A percentile compares a stretch with the other conserved stretches of the same genome.
Evolutionary conservation across 176 grass and related monocot species (phyloP).

Genomic region (Zizania latifolia): DNA sequence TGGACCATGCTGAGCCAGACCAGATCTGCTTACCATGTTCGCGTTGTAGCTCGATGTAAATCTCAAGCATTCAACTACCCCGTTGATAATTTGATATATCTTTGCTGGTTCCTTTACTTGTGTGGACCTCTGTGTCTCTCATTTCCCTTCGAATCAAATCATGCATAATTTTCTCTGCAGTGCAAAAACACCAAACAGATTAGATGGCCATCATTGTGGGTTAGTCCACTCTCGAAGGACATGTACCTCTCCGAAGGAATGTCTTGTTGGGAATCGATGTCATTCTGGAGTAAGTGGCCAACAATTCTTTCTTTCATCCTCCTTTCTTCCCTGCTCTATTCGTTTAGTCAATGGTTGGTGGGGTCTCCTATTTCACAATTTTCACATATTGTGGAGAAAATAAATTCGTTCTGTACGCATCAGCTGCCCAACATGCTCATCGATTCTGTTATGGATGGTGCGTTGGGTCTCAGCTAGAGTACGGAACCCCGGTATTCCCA

Average conservation of each 20-base stretch:
- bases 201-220: too few species aligned
- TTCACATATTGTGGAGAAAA: background rate
- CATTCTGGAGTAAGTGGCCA: background rate
- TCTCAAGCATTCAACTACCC: constrained; percentile 7
- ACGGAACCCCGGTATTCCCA: background rate
- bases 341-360: constrained; percentile 25
- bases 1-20: background rate
- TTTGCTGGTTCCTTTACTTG: background rate
- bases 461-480: background rate
- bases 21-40: background rate
- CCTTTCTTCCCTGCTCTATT: background rate
- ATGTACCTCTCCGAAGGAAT: constrained; percentile 11
- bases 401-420: background rate
- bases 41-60: background rate
- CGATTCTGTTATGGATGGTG: background rate
- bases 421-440: background rate
- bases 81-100: background rate
- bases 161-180: background rate
- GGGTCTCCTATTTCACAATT: constrained; percentile 8
- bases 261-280: constrained; percentile 1
- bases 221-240: too few species aligned
- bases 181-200: too few species aligned
- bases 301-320: background rate
- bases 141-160: background rate
- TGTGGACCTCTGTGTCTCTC: too few species aligned